phyloP scores from a whole-genome alignment of 495 filamentous ascomycete species.

The Xylaria cubensis region DNA sequence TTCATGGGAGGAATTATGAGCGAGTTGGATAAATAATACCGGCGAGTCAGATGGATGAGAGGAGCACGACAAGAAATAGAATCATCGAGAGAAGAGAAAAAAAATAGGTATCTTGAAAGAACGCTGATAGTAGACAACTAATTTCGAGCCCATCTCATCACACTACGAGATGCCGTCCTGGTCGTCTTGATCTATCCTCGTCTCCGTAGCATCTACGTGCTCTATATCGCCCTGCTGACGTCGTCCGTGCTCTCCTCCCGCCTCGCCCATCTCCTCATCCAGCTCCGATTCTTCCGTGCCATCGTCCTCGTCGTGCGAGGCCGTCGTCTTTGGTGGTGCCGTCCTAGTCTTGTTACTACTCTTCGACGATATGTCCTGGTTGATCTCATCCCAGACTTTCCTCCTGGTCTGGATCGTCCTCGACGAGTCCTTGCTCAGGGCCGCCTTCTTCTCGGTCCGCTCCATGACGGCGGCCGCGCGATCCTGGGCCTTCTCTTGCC shows the following conservation, averaged over 20 bases:
- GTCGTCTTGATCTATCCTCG: slow-evolving; percentile 27
- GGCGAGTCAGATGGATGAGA: neutral
- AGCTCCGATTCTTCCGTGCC: slow-evolving; percentile 37
- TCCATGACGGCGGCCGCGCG: slow-evolving; percentile 74
- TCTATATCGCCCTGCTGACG: neutral
- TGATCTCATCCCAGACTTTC: slow-evolving; percentile 67
- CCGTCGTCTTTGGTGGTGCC: slow-evolving; percentile 5
- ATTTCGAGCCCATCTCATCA: neutral
- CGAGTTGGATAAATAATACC: too few relatives aligned
- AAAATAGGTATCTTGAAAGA: slow-evolving; percentile 20
- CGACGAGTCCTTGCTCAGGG: slow-evolving; percentile 66
- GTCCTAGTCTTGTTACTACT: slow-evolving; percentile 15
- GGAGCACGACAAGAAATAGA: neutral
- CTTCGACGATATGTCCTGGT: slow-evolving; percentile 46
- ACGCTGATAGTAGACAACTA: slow-evolving; percentile 30
- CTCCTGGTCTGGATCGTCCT: slow-evolving; percentile 64
- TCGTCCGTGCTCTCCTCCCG: slow-evolving; percentile 19
- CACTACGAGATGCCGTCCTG: slow-evolving; percentile 38
- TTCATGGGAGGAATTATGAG: too few relatives aligned
- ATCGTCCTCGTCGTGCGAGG: slow-evolving; percentile 22
- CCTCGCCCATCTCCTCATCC: slow-evolving; percentile 49
- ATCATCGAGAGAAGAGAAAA: neutral
- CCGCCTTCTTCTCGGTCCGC: slow-evolving; percentile 71
- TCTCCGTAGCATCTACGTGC: slow-evolving; percentile 17
- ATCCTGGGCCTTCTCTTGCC: slow-evolving; percentile 76